Conservation (phyloP, 768 basidiomycete genomes). For the Lepiota subincarnata region DNA sequence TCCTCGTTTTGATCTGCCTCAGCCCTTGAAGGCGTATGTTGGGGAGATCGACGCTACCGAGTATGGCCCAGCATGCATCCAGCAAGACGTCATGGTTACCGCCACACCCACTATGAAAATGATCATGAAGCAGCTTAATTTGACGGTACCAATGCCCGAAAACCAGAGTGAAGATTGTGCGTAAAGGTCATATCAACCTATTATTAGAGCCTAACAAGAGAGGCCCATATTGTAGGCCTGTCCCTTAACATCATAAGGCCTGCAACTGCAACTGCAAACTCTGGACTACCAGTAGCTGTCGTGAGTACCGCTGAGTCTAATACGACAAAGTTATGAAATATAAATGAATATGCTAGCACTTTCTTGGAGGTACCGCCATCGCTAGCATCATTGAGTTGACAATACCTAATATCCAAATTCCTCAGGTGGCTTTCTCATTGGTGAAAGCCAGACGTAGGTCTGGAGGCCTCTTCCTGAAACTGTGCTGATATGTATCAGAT, state of each 20-base stretch:
- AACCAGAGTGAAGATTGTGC: slow-evolving; percentile 28
- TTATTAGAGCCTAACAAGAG: not conserved
- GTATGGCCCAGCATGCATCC: slow-evolving; percentile 15
- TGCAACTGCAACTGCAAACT: slow-evolving; percentile 16
- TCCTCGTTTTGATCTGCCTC: slow-evolving; percentile 28
- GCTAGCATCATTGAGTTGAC: not conserved
- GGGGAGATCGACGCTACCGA: not conserved
- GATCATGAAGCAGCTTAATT: slow-evolving; percentile 28
- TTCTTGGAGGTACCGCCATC: slow-evolving; percentile 23
- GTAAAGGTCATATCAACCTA: not conserved
- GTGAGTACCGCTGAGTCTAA: slow-evolving; percentile 23
- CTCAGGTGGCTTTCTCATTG: slow-evolving; percentile 29
- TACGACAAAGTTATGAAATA: slow-evolving; percentile 13
- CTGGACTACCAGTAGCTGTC: slow-evolving; percentile 37
- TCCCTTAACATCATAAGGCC: slow-evolving; percentile 40
- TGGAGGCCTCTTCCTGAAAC: slow-evolving; percentile 25
- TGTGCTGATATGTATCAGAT: slow-evolving; percentile 23
- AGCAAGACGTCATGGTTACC: slow-evolving; percentile 32
- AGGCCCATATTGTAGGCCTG: slow-evolving; percentile 25
- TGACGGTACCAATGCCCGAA: slow-evolving; percentile 38
- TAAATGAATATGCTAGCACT: slow-evolving; percentile 20
- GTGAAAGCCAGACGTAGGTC: slow-evolving; percentile 19
- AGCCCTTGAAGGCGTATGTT: not conserved
- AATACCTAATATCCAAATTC: not conserved
- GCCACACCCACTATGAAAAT: slow-evolving; percentile 26